Evolutionary conservation across 2,329 filamentous ascomycete species (phyloP).

Genomic region (Colletotrichum tropicicola): DNA sequence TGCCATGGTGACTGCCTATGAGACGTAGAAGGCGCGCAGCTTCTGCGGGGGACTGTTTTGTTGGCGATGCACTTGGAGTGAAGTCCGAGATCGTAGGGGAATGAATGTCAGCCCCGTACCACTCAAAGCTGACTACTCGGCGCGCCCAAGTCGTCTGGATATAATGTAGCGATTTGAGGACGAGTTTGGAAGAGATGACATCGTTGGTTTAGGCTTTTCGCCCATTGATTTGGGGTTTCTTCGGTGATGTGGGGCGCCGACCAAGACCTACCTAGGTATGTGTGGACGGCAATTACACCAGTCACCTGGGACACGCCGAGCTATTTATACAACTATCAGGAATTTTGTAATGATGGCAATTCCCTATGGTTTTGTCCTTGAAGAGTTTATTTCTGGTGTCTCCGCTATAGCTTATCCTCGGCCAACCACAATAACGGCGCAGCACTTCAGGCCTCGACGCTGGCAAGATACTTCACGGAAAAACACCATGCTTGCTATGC

Average conservation of each 20-base stretch:
- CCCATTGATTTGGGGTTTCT: conserved; percentile 18
- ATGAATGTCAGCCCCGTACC: no score
- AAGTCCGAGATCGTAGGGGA: no score
- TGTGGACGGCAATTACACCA: not conserved
- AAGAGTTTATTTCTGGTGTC: not conserved
- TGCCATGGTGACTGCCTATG: conserved; percentile 54
- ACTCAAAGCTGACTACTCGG: no score
- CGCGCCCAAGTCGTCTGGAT: not conserved
- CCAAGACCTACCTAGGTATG: no score
- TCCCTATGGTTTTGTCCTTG: no score
- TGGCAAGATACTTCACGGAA: no score
- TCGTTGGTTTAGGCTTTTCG: conserved; percentile 18
- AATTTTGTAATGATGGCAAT: no score
- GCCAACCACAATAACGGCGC: no score
- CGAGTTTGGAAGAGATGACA: not conserved
- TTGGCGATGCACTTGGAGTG: no score
- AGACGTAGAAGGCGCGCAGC: not conserved
- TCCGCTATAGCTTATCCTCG: not conserved
- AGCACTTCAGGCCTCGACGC: no score
- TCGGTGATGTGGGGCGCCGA: conserved; percentile 27
- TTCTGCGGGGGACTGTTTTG: not conserved
- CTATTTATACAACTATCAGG: not conserved
- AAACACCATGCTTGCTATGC: no score
- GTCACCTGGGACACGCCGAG: not conserved
- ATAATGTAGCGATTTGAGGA: not conserved